phyloP scores from a whole-genome alignment of 345 rosid genomes.

The Trapa incisa region DNA sequence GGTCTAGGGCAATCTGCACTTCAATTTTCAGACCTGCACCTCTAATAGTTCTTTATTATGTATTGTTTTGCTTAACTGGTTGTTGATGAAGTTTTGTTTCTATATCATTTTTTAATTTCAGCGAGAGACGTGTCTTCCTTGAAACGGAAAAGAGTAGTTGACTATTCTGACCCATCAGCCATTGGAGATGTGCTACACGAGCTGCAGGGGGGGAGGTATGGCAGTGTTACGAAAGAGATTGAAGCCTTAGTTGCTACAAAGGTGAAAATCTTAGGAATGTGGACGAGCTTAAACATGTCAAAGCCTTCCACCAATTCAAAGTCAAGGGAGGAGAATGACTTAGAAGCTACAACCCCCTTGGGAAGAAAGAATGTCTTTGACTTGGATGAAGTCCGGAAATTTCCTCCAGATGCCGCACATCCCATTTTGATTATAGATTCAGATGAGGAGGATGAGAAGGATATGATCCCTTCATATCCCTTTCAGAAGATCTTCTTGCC shows the following conservation, averaged over 20 bases:
- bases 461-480: too few species aligned
- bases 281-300: too few species aligned
- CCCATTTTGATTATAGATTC: too few species aligned
- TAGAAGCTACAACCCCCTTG: constrained; percentile 8
- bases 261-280: constrained; percentile 14
- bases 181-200: constrained; percentile 24
- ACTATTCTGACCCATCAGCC: constrained; percentile 49
- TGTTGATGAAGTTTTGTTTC: neutral
- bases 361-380: neutral
- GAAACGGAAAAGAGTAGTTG: constrained; percentile 8
- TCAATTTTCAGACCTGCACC: too few species aligned
- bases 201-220: constrained; percentile 41
- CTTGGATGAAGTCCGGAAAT: too few species aligned
- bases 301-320: too few species aligned
- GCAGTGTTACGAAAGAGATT: constrained; percentile 55
- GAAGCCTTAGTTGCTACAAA: constrained; percentile 36
- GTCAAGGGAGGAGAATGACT: neutral
- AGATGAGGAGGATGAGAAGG: too few species aligned
- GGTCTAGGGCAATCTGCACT: too few species aligned
- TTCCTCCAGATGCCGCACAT: too few species aligned
- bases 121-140: neutral
- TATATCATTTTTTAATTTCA: constrained; percentile 5
- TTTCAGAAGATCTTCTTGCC: too few species aligned
- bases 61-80: neutral
- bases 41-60: neutral